Base-by-base conservation (phyloP, 257 asterid species). In the Rhazya stricta region DNA sequence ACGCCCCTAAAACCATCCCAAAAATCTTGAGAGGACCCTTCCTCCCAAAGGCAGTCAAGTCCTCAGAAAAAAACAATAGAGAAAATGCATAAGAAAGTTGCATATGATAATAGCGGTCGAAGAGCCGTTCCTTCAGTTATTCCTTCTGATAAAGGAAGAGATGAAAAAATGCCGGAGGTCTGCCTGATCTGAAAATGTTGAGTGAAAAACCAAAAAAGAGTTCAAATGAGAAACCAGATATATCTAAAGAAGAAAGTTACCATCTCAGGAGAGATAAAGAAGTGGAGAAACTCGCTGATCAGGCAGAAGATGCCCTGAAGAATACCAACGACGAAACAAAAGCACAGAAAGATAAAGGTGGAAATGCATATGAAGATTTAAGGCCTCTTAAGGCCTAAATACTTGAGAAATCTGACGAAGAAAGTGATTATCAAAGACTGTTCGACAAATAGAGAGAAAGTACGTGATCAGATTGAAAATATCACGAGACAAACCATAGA, bases 341-440 rank as follows among this genome's bases (percentile, higher is more conserved):
- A 56, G 54, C 19, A 42, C 13, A 4, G 12, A 68, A n/a, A 43
- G 30, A n/a, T 37, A 37, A 6, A 48, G 5, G 10, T n/a, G n/a
- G n/a, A n/a, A n/a, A n/a, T n/a, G n/a, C n/a, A n/a, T n/a, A n/a
- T n/a, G n/a, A n/a, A 62, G n/a, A 56, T 37, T 29, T 21, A 69
- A 74, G 74, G 41, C 66, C 42, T 27, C 8, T 12, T 23, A 73
- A 60, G 25, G 25, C 57, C 0, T 79, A 70, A 57, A 34, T 6
- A 29, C 48, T 19, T 23, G 61, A 63, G 57, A 58, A 48, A 9
- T 62, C 48, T 46, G 78, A 75, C 69, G 82, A 74, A 69, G 81
- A 56, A 76, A 74, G 71, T 70, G 81, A 73, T 67, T 79, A 76
- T 70, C 74, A 54, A 69, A 30, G 11, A 72, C 60, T 66, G 79